Conservation (phyloP, 495 filamentous ascomycete species). For the Cladorrhinum samala region DNA sequence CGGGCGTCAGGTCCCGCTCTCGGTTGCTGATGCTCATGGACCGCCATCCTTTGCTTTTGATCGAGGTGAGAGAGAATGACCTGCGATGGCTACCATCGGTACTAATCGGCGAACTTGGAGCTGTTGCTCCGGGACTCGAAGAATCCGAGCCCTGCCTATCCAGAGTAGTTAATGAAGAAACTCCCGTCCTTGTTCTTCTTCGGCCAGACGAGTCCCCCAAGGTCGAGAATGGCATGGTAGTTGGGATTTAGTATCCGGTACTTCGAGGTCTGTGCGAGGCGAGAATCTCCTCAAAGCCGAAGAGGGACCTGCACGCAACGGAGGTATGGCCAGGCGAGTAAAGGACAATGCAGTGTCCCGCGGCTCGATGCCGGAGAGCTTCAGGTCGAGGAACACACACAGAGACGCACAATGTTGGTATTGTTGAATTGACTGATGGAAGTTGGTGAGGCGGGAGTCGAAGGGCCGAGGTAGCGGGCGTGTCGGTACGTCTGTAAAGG, state of each 20-base stretch:
- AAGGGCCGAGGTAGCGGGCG: too few relatives aligned
- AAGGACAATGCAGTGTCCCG: not conserved
- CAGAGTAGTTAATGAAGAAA: not conserved
- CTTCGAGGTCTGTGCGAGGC: not conserved
- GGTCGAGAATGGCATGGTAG: not conserved
- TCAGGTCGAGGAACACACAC: too few relatives aligned
- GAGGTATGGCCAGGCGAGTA: not conserved
- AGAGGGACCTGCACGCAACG: not conserved
- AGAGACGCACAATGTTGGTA: too few relatives aligned
- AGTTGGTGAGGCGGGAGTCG: too few relatives aligned
- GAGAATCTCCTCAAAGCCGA: not conserved
- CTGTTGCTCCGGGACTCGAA: conserved; percentile 10
- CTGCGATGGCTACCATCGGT: conserved; percentile 18
- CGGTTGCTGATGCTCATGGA: conserved; percentile 20
- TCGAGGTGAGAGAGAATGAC: conserved; percentile 23
- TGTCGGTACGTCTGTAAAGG: not conserved
- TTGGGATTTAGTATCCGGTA: too few relatives aligned
- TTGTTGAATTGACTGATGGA: too few relatives aligned
- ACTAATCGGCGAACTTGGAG: conserved; percentile 22
- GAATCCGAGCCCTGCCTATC: conserved; percentile 7
- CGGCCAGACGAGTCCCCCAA: not conserved
- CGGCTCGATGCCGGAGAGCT: too few relatives aligned
- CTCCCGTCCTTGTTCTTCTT: conserved; percentile 1
- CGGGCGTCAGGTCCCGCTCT: conserved; percentile 9
- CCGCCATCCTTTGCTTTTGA: conserved; percentile 18